These are phyloP conservation scores for Cladorrhinum sp. DNA, from an alignment of 2,329 filamentous ascomycete genomes.

Conservation along the genomic window DNA sequence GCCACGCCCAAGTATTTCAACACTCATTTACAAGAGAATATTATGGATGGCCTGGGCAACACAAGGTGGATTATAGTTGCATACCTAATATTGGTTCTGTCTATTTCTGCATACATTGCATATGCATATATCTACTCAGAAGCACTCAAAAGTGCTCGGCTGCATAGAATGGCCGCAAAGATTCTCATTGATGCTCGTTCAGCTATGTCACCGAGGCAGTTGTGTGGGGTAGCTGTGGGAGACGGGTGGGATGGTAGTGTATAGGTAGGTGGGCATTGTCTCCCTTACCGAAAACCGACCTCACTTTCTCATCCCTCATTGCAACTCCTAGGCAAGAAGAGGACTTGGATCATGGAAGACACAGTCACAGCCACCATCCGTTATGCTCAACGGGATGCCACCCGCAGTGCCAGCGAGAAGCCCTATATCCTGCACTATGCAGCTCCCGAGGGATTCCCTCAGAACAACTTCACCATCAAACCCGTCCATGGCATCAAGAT, in stretches of 20 bases:
- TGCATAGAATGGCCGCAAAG: background rate
- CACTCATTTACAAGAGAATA: too few species aligned
- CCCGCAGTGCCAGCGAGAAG: slow-evolving; percentile 16
- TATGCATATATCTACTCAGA: too few species aligned
- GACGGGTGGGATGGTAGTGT: background rate
- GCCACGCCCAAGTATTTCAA: too few species aligned
- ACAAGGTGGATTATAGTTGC: too few species aligned
- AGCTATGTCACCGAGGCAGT: background rate
- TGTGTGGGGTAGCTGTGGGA: background rate
- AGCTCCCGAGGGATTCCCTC: slow-evolving; percentile 18
- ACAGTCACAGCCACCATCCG: slow-evolving; percentile 11
- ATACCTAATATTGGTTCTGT: too few species aligned
- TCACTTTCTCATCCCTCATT: background rate
- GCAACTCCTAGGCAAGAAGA: too few species aligned
- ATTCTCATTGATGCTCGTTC: background rate
- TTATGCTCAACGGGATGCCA: slow-evolving; percentile 15
- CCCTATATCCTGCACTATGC: slow-evolving; percentile 24
- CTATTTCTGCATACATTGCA: too few species aligned
- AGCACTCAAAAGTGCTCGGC: too few species aligned
- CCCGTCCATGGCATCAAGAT: slow-evolving; percentile 17
- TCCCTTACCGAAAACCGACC: background rate
- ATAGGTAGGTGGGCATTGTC: background rate
- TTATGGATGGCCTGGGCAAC: too few species aligned
- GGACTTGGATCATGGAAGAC: background rate
- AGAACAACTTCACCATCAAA: slow-evolving; percentile 22